Evolutionary conservation across 768 basidiomycete species (phyloP), one percentile per base, ranked within the genome.

Genomic region (Multifurca ochricompacta): DNA sequence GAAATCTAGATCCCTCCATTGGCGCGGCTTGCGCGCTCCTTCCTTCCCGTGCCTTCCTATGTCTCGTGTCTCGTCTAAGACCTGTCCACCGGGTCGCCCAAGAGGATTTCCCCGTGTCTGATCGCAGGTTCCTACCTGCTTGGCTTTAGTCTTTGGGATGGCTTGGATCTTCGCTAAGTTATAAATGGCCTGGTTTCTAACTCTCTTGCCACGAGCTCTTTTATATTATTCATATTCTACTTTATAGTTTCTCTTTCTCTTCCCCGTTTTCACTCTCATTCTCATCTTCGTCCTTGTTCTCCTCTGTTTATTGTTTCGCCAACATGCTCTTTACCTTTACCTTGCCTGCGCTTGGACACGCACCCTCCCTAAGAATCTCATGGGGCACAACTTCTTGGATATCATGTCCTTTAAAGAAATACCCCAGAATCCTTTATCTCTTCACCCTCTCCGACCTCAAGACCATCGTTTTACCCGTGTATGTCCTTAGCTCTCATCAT

Each of bases 401-500:
- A 11, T 28, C 51, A 43, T 48, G 35, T 16, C 34, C 52, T 3
- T 21, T 49, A 18, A 11, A 35, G 10, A 49, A 45, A 28, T 53
- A 36, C 21, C 53, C 40, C 19, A 47, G 21, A 11, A 40, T 44
- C 39, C 36, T 54, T 25, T 58, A 49, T 35, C 57, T 58, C n/a
- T 58, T 58, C 32, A 54, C 53, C 1, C 46, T 23, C 7, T 54
- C 53, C 2, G 57, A 58, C 19, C 35, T 58, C 30, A 54, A 58
- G 53, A 58, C 57, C 16, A 54, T 58, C 8, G 28, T 58, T 16
- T 27, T 58, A 23, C 57, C 57, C 2, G 42, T 52, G 50, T 53
- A 43, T 8, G 42, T 35, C 19, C 16, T 28, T 25, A 4, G 21
- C 23, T 2, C 21, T 28, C 18, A 28, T 41, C 19, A 25, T 21